These are phyloP conservation scores for Discostella pseudostelligera DNA, from an alignment of 108 stramenopile species.

Conservation along the genomic window DNA sequence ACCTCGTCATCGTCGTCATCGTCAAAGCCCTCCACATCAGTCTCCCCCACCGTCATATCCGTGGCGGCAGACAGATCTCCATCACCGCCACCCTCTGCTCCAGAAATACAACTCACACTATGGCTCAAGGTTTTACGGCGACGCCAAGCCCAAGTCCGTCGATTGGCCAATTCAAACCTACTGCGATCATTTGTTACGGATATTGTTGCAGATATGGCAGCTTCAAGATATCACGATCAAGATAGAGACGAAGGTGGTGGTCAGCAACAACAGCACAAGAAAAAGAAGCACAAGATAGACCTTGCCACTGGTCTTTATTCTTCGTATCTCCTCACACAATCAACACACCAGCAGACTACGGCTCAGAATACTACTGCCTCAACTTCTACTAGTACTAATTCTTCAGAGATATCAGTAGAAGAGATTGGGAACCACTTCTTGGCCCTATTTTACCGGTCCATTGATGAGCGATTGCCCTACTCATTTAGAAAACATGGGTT, in stretches of 20 bases:
- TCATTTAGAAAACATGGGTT: conserved; percentile 12
- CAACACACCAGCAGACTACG: neutral
- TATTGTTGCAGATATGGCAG: neutral
- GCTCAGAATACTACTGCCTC: neutral
- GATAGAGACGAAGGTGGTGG: too few species aligned
- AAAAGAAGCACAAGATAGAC: neutral
- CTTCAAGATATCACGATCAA: neutral
- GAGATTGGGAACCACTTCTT: conserved; percentile 8
- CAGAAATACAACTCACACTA: conserved; percentile 7
- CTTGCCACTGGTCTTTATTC: conserved; percentile 9
- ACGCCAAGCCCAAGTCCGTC: neutral
- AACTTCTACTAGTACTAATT: neutral
- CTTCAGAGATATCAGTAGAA: neutral
- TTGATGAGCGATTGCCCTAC: conserved; percentile 7
- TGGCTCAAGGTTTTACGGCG: neutral
- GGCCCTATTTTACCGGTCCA: conserved; percentile 12
- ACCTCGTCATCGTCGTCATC: neutral
- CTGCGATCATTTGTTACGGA: neutral
- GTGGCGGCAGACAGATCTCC: neutral
- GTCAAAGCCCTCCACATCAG: neutral
- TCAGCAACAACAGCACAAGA: neutral
- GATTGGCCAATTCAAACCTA: neutral
- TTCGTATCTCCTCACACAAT: neutral
- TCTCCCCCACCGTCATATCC: neutral
- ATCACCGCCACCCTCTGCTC: conserved; percentile 1